These are phyloP conservation scores for Rhynchospora breviuscula DNA, from an alignment of 176 grass and related monocot species.

Conservation along the genomic window DNA sequence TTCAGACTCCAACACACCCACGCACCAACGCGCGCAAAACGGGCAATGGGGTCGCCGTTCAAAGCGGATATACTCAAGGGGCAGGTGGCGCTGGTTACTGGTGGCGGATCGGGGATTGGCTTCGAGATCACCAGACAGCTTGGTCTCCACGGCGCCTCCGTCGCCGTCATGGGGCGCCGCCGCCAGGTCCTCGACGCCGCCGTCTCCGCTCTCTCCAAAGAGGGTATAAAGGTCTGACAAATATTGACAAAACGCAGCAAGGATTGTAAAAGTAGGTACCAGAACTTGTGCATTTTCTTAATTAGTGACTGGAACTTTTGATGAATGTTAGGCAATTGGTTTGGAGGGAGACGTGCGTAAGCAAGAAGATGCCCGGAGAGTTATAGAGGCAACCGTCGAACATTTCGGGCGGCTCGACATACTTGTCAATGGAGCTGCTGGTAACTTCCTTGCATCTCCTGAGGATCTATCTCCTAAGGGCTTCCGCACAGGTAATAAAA, in stretches of 20 bases:
- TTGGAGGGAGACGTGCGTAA: constrained; percentile 85
- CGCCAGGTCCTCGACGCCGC: constrained; percentile 73
- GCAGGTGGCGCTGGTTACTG: constrained; percentile 74
- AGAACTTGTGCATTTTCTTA: not conserved
- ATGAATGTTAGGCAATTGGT: constrained; percentile 61
- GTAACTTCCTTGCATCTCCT: constrained; percentile 88
- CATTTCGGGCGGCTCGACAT: constrained; percentile 80
- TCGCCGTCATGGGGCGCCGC: constrained; percentile 85
- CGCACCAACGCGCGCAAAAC: not conserved
- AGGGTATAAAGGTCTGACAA: constrained; percentile 51
- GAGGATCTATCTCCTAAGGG: constrained; percentile 94
- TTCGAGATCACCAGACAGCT: constrained; percentile 80
- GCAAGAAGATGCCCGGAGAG: constrained; percentile 68
- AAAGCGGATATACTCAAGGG: constrained; percentile 57
- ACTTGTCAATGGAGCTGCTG: constrained; percentile 85
- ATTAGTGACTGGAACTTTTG: not conserved
- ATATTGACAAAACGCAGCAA: no score
- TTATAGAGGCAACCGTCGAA: constrained; percentile 46
- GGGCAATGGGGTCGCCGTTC: constrained; percentile 54
- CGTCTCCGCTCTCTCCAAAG: constrained; percentile 46
- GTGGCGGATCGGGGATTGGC: constrained; percentile 79
- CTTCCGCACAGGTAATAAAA: constrained; percentile 61
- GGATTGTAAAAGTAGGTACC: not conserved
- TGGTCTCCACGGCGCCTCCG: constrained; percentile 62
- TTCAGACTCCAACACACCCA: not conserved